These are phyloP conservation scores for Hawksworthiomyces lignivorus DNA, from an alignment of 2,329 filamentous ascomycete species.

Conservation along the genomic window DNA sequence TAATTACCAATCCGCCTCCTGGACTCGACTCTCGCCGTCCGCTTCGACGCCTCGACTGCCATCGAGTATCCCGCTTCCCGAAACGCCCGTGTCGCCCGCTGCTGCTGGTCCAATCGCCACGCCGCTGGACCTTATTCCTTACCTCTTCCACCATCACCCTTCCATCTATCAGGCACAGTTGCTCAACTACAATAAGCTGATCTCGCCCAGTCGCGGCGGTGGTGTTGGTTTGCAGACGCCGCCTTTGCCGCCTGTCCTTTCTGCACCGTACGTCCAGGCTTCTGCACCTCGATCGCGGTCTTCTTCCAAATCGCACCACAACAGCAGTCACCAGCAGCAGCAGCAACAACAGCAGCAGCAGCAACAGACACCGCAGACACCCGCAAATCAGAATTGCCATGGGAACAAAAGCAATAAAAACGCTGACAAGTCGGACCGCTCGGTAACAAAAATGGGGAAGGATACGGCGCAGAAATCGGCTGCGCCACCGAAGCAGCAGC, in stretches of 20 bases:
- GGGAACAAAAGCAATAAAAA: conserved; percentile 54
- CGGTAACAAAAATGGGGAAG: conserved; percentile 51
- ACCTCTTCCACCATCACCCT: conserved; percentile 52
- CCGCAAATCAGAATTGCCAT: conserved; percentile 41
- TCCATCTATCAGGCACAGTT: conserved; percentile 55
- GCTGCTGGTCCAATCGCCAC: conserved; percentile 13
- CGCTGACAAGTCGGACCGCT: conserved; percentile 52
- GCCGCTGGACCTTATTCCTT: conserved; percentile 45
- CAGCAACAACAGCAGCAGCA: conserved; percentile 28
- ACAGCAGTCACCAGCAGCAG: conserved; percentile 28
- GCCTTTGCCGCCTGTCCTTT: conserved; percentile 47
- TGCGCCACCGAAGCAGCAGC: conserved; percentile 19
- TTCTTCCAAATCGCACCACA: conserved; percentile 52
- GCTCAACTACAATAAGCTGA: conserved; percentile 57
- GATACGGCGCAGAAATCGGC: conserved; percentile 44
- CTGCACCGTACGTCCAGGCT: conserved; percentile 48
- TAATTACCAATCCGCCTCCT: conserved; percentile 35
- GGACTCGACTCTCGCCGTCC: conserved; percentile 27
- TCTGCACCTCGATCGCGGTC: conserved; percentile 47
- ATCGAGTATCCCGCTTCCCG: conserved; percentile 13
- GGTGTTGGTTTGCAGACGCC: conserved; percentile 48
- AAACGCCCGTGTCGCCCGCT: conserved; percentile 16
- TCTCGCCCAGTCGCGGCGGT: conserved; percentile 45
- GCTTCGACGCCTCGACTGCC: conserved; percentile 17
- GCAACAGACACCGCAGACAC: conserved; percentile 30